These are phyloP conservation scores for Gelatoporia subvermispora DNA, from an alignment of 768 basidiomycete genomes.

Conservation along the genomic window DNA sequence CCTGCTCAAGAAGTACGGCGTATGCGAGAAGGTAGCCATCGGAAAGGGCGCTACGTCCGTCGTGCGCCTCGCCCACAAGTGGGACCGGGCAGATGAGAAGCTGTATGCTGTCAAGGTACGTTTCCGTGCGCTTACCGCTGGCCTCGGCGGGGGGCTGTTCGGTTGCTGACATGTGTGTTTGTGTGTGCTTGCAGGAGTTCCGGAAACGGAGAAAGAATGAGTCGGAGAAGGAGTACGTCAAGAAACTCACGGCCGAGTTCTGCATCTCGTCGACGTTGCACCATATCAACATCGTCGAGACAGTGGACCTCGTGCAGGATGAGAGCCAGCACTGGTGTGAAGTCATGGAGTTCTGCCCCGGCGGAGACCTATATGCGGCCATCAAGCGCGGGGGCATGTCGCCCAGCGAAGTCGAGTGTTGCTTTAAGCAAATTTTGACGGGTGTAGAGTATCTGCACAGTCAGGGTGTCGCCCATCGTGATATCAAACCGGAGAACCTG, in stretches of 20 bases:
- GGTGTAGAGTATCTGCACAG: conserved; percentile 90
- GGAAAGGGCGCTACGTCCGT: conserved; percentile 99
- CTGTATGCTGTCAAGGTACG: conserved; percentile 95
- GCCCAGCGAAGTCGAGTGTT: conserved; percentile 90
- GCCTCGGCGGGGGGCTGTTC: neutral
- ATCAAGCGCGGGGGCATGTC: conserved; percentile 97
- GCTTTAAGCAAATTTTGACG: conserved; percentile 91
- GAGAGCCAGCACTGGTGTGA: conserved; percentile 97
- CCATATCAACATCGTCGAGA: conserved; percentile 94
- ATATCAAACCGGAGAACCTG: conserved; percentile 97
- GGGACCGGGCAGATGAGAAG: conserved; percentile 96
- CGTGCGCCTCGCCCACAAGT: conserved; percentile 95
- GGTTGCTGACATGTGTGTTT: conserved; percentile 3
- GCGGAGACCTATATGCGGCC: conserved; percentile 95
- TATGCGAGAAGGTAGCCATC: conserved; percentile 95
- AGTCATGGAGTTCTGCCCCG: conserved; percentile 99
- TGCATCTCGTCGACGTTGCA: conserved; percentile 96
- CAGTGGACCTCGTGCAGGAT: conserved; percentile 98
- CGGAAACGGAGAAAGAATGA: conserved; percentile 97
- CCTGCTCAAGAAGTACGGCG: conserved; percentile 87
- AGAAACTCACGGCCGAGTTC: conserved; percentile 99
- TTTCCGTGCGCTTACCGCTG: conserved; percentile 4
- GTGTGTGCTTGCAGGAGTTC: conserved; percentile 71
- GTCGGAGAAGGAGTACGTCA: conserved; percentile 98
- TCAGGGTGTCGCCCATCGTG: conserved; percentile 96